A percentile compares a stretch with the other conserved stretches of the same genome.
phyloP scores from a whole-genome alignment of 257 asterid genomes.

The Solanum clarkiae region DNA sequence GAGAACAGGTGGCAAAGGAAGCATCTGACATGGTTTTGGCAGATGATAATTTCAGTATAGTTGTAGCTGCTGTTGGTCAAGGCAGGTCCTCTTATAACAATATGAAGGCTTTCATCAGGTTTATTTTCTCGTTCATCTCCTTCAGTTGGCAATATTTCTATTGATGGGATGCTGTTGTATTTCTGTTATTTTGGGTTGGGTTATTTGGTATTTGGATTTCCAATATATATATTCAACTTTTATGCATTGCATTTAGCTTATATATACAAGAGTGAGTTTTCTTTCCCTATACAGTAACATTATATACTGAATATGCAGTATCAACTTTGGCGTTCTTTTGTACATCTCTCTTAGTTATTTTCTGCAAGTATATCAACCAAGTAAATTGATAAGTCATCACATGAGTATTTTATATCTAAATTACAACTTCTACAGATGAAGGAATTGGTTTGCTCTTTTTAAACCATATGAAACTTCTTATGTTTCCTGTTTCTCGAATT shows the following conservation, averaged over 20 bases:
- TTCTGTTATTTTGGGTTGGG: background rate
- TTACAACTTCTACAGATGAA: too few relatives aligned
- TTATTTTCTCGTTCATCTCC: background rate
- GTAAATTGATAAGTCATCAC: too few relatives aligned
- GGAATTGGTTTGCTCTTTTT: too few relatives aligned
- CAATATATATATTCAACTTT: background rate
- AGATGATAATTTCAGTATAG: constrained; percentile 91
- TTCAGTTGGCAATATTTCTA: background rate
- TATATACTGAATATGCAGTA: too few relatives aligned
- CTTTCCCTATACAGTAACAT: too few relatives aligned
- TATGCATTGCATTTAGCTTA: background rate
- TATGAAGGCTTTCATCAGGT: constrained; percentile 99
- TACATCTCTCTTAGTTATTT: too few relatives aligned
- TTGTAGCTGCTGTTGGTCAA: constrained; percentile 97
- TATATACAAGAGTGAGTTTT: background rate
- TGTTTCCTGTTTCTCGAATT: too few relatives aligned
- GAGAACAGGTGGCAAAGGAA: constrained; percentile 85
- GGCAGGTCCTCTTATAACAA: constrained; percentile 73
- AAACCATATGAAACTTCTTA: too few relatives aligned
- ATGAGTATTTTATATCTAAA: too few relatives aligned
- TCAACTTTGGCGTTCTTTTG: too few relatives aligned
- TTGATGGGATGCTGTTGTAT: background rate
- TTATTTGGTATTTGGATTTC: background rate
- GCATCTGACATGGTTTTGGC: constrained; percentile 99
- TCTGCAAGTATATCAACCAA: too few relatives aligned